These are phyloP conservation scores for Podospora sp. DNA, from an alignment of 495 filamentous ascomycete genomes.

Conservation along the genomic window DNA sequence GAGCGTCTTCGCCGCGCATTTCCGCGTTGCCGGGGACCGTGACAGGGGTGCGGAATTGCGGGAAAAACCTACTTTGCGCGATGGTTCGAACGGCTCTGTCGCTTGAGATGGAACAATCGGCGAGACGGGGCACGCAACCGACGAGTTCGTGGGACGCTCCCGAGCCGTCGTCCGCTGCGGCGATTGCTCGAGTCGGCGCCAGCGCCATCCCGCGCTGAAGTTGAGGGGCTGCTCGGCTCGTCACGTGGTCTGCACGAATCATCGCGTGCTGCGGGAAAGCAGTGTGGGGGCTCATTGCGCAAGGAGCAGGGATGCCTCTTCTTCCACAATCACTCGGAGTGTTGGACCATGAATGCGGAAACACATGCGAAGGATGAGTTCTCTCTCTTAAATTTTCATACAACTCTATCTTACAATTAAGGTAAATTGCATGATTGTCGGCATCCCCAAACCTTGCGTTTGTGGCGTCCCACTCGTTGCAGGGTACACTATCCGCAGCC, in stretches of 20 bases:
- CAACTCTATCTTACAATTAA: too few relatives aligned
- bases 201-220: neutral
- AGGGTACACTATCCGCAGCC: too few relatives aligned
- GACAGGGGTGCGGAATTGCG: neutral
- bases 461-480: too few relatives aligned
- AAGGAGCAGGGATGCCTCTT: constrained; percentile 1
- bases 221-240: neutral
- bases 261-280: neutral
- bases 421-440: too few relatives aligned
- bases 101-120: neutral
- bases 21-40: constrained; percentile 5
- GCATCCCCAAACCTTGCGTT: too few relatives aligned
- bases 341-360: too few relatives aligned
- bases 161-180: constrained; percentile 9
- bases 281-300: neutral
- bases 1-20: neutral
- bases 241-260: neutral
- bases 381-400: too few relatives aligned
- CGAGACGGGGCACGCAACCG: constrained; percentile 9
- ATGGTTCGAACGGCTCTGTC: neutral
- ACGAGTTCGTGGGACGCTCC: constrained; percentile 11
- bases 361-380: too few relatives aligned
- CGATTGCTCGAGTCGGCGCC: constrained; percentile 1
- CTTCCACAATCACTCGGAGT: too few relatives aligned
- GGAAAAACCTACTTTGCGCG: constrained; percentile 1